phyloP scores from a whole-genome alignment of 2,329 filamentous ascomycete species.

The Cercospora citrullina region DNA sequence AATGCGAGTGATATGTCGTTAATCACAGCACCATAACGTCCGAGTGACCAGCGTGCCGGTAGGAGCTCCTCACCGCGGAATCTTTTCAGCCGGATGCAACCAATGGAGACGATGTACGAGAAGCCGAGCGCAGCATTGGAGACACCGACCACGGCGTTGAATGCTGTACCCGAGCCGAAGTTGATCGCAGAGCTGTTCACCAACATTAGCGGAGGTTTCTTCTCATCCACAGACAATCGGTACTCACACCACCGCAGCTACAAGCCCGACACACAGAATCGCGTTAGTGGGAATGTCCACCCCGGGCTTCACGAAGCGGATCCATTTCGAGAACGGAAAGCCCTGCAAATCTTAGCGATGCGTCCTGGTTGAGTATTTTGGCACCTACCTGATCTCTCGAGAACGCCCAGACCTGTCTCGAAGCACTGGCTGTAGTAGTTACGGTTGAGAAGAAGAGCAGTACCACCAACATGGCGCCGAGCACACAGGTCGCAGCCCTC shows the following conservation, averaged over 20 bases:
- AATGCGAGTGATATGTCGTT: constrained; percentile 39
- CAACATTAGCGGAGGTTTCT: background rate
- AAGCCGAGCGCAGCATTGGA: constrained; percentile 39
- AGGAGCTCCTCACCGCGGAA: constrained; percentile 36
- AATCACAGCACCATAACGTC: constrained; percentile 37
- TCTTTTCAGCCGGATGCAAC: constrained; percentile 37
- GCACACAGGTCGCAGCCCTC: constrained; percentile 34
- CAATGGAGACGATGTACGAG: constrained; percentile 39
- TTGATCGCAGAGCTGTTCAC: constrained; percentile 41
- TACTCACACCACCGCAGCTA: constrained; percentile 37
- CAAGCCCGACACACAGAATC: constrained; percentile 34
- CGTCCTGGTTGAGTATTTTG: background rate
- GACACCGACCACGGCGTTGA: constrained; percentile 46
- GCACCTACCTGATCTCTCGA: constrained; percentile 34
- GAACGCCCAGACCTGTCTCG: constrained; percentile 39
- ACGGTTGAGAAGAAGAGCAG: constrained; percentile 40
- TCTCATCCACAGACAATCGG: background rate
- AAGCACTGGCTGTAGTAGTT: constrained; percentile 39
- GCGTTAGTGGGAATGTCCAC: constrained; percentile 39
- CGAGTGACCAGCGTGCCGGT: constrained; percentile 37
- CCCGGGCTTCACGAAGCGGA: constrained; percentile 34
- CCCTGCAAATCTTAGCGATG: constrained; percentile 25
- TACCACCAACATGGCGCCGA: constrained; percentile 37
- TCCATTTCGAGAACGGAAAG: constrained; percentile 40
- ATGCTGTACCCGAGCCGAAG: constrained; percentile 44